phyloP scores from a whole-genome alignment of 169 alveolate species.

The Plasmodium gonderi region DNA sequence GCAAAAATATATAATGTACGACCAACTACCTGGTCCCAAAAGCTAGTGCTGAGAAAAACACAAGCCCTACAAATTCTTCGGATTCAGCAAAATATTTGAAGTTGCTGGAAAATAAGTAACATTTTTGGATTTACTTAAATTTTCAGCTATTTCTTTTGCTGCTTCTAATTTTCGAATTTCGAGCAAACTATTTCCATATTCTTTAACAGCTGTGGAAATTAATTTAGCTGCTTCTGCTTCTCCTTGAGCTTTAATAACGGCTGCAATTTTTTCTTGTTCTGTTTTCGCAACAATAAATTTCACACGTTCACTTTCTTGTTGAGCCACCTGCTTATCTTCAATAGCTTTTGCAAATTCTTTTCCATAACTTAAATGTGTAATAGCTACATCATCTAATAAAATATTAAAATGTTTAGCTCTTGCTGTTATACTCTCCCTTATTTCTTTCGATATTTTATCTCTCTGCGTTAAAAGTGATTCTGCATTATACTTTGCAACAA shows the following conservation, averaged over 20 bases:
- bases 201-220: conserved; percentile 94
- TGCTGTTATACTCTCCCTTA: conserved; percentile 92
- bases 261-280: conserved; percentile 96
- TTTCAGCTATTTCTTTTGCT: conserved; percentile 96
- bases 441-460: conserved; percentile 94
- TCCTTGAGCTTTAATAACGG: conserved; percentile 97
- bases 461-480: conserved; percentile 96
- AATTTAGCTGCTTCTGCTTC: conserved; percentile 98
- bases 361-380: conserved; percentile 96
- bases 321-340: conserved; percentile 98
- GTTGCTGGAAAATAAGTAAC: conserved; percentile 90
- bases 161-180: conserved; percentile 97
- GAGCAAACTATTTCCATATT: conserved; percentile 94
- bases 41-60: background rate
- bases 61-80: conserved; percentile 9
- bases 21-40: too few species aligned
- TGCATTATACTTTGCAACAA: conserved; percentile 97
- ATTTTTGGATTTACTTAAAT: conserved; percentile 92
- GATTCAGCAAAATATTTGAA: conserved; percentile 78
- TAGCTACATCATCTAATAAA: conserved; percentile 96
- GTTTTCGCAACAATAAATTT: conserved; percentile 96
- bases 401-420: conserved; percentile 96
- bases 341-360: conserved; percentile 97
- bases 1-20: too few species aligned
- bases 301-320: conserved; percentile 97